Evolutionary conservation across 371 early-diverging fungal genomes (phyloP).

Genomic region (Fennellomyces sp.): DNA sequence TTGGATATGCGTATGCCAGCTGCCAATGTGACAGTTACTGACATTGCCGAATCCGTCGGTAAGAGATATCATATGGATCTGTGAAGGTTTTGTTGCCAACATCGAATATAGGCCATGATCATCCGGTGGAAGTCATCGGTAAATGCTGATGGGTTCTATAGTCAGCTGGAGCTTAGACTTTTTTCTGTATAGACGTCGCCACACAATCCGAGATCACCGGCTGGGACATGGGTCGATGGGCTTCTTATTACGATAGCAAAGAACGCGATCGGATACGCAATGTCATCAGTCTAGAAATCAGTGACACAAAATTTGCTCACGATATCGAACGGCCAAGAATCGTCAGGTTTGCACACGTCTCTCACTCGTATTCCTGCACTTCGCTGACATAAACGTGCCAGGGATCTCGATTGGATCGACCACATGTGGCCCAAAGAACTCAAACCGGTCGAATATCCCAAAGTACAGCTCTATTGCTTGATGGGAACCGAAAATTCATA

Average conservation of each 20-base stretch:
- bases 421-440: slow-evolving; percentile 78
- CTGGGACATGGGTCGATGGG: slow-evolving; percentile 85
- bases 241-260: slow-evolving; percentile 71
- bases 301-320: slow-evolving; percentile 69
- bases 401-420: slow-evolving; percentile 88
- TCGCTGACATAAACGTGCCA: slow-evolving; percentile 7
- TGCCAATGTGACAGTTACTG: slow-evolving; percentile 57
- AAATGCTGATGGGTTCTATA: background rate
- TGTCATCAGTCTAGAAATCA: slow-evolving; percentile 88
- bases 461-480: slow-evolving; percentile 87
- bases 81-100: too few species aligned
- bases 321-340: slow-evolving; percentile 72
- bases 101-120: slow-evolving; percentile 58
- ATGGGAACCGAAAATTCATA: slow-evolving; percentile 90
- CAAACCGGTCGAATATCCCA: slow-evolving; percentile 70
- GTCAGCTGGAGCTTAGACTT: background rate
- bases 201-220: slow-evolving; percentile 78
- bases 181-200: slow-evolving; percentile 65
- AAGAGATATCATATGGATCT: too few species aligned
- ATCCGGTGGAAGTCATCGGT: slow-evolving; percentile 74
- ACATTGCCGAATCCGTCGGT: slow-evolving; percentile 75
- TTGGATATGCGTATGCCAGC: slow-evolving; percentile 86
- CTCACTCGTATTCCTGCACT: background rate
- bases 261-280: slow-evolving; percentile 76
- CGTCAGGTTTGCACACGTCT: slow-evolving; percentile 54